Conservation (phyloP, 148 eudicot genomes). For the Gaultheria prostrata region DNA sequence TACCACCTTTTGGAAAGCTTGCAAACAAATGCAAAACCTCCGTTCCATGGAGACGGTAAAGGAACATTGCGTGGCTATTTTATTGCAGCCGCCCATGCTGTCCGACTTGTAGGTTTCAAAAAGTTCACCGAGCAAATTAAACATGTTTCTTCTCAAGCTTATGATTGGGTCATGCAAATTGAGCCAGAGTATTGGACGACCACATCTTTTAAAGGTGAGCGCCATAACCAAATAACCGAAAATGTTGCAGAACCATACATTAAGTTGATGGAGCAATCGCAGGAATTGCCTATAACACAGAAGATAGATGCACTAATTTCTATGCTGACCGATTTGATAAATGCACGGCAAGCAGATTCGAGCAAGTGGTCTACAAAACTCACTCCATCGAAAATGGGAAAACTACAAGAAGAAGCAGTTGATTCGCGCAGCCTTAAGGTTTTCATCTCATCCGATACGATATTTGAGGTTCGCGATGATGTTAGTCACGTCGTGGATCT, state of each 20-base stretch:
- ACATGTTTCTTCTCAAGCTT: constrained; percentile 40
- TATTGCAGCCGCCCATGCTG: constrained; percentile 48
- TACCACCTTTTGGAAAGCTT: constrained; percentile 49
- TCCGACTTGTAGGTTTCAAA: constrained; percentile 33
- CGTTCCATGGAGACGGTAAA: constrained; percentile 53
- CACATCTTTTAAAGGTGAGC: constrained; percentile 43
- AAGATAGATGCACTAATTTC: constrained; percentile 41
- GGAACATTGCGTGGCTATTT: constrained; percentile 34
- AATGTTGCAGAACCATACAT: constrained; percentile 37
- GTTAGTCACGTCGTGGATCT: constrained; percentile 44
- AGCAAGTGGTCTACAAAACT: constrained; percentile 38
- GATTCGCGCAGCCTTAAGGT: constrained; percentile 39
- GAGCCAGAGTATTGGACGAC: constrained; percentile 47
- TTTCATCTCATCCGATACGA: constrained; percentile 42
- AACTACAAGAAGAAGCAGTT: constrained; percentile 29
- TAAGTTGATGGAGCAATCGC: constrained; percentile 35
- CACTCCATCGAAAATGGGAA: constrained; percentile 40
- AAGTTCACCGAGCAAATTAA: constrained; percentile 40
- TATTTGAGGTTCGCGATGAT: constrained; percentile 54
- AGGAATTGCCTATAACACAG: constrained; percentile 38
- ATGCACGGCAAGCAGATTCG: constrained; percentile 25
- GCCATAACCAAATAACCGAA: constrained; percentile 37
- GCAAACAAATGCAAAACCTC: constrained; percentile 42
- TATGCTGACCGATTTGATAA: constrained; percentile 29
- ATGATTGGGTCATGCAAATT: constrained; percentile 50